Evolutionary conservation across 2,329 filamentous ascomycete genomes (phyloP).

Genomic region (Penicillium sp.): DNA sequence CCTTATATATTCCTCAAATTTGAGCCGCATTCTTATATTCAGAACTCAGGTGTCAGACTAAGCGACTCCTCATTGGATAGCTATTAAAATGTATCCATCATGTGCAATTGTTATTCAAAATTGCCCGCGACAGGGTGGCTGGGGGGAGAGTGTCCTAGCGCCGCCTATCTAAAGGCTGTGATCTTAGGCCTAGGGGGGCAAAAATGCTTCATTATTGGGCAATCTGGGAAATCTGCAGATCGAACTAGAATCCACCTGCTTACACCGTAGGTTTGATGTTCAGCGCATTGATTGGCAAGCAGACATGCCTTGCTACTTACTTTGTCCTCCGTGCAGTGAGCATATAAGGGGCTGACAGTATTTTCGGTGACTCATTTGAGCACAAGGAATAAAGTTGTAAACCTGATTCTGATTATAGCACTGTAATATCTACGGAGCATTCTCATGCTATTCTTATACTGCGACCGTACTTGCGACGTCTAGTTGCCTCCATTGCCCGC

Average conservation of each 20-base stretch:
- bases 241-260: conserved; percentile 1
- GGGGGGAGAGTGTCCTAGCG: conserved; percentile 1
- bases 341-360: neutral
- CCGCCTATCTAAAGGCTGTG: neutral
- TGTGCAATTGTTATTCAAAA: neutral
- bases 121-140: conserved; percentile 1
- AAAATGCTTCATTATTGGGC: neutral
- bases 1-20: conserved; percentile 3
- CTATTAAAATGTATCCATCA: neutral
- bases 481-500: neutral
- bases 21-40: conserved; percentile 1
- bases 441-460: neutral
- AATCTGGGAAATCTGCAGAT: neutral
- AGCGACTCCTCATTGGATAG: neutral
- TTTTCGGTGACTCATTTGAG: neutral
- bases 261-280: neutral
- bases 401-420: neutral
- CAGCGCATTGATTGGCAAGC: neutral
- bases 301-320: neutral
- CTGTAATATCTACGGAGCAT: neutral
- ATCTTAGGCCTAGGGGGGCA: neutral
- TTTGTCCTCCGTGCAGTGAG: neutral
- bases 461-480: neutral
- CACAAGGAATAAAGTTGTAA: neutral
- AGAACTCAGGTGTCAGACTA: neutral